These are phyloP conservation scores for Cercospora nicotianae DNA, from an alignment of 2,329 filamentous ascomycete species.

Conservation along the genomic window DNA sequence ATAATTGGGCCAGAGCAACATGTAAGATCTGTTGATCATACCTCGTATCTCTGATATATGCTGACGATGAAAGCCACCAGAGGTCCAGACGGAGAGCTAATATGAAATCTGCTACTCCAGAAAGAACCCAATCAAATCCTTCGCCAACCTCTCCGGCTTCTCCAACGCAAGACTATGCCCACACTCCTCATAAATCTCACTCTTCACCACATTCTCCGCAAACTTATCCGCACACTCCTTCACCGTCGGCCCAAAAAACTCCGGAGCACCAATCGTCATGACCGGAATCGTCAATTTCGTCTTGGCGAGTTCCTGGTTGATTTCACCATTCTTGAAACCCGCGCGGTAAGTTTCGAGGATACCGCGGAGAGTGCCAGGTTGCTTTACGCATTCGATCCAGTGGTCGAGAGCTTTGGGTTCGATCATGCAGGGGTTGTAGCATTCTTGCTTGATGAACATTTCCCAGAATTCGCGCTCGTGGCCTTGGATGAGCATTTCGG, in stretches of 20 bases:
- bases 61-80: background rate
- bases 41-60: background rate
- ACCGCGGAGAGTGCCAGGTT: conserved; percentile 38
- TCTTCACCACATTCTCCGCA: conserved; percentile 34
- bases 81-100: background rate
- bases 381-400: conserved; percentile 38
- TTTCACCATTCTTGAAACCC: conserved; percentile 38
- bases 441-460: conserved; percentile 45
- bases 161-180: conserved; percentile 41
- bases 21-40: background rate
- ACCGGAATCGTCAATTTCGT: conserved; percentile 36
- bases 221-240: conserved; percentile 36
- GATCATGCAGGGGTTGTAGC: conserved; percentile 42
- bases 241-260: conserved; percentile 40
- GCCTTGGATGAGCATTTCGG: conserved; percentile 44
- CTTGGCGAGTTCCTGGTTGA: conserved; percentile 35
- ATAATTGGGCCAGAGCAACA: background rate
- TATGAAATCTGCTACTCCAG: background rate
- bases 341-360: conserved; percentile 41
- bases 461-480: conserved; percentile 44
- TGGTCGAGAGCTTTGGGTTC: conserved; percentile 38
- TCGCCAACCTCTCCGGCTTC: conserved; percentile 37
- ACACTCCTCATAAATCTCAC: conserved; percentile 40
- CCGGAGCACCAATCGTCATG: conserved; percentile 40
- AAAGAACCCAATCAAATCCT: conserved; percentile 33